A percentile compares a stretch with the other conserved stretches of the same genome.
Conservation (phyloP, 768 basidiomycete species). For the Chalciporus piperatus region DNA sequence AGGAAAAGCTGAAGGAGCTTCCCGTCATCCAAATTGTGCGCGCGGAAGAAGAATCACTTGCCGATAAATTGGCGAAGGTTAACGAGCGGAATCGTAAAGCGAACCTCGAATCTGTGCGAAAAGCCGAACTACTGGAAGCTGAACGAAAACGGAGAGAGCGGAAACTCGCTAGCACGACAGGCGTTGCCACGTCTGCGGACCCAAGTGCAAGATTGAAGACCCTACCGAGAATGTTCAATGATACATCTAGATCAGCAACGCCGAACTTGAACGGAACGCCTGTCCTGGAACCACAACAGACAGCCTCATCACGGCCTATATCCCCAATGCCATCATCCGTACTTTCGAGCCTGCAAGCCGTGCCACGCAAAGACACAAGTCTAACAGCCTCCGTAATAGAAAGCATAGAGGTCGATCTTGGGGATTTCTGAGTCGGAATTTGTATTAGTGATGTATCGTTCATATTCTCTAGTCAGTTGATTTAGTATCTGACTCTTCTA, state of each 20-base stretch:
- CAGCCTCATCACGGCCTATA: constrained; percentile 30
- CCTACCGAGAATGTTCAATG: constrained; percentile 54
- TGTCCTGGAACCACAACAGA: constrained; percentile 29
- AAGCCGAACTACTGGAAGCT: constrained; percentile 65
- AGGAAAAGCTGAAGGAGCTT: constrained; percentile 60
- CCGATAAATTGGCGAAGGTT: constrained; percentile 65
- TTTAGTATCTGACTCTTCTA: neutral
- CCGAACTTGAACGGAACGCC: constrained; percentile 52
- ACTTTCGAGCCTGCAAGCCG: constrained; percentile 22
- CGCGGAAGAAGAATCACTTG: constrained; percentile 32
- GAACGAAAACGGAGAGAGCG: constrained; percentile 73
- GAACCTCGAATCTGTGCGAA: constrained; percentile 76
- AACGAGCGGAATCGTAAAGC: constrained; percentile 89
- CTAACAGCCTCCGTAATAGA: constrained; percentile 61
- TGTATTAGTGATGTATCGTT: constrained; percentile 2
- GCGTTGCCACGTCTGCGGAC: constrained; percentile 45
- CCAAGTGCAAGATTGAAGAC: constrained; percentile 70
- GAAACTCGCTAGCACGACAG: constrained; percentile 45
- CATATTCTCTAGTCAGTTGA: neutral
- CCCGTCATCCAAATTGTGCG: constrained; percentile 17
- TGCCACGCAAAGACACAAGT: constrained; percentile 36
- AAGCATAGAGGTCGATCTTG: constrained; percentile 71
- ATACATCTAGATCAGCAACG: constrained; percentile 50
- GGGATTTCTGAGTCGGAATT: constrained; percentile 56
- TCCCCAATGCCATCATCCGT: constrained; percentile 34